Base-by-base conservation (phyloP, 1,284 basidiomycete genomes). In the Ceratobasidium sp. region DNA sequence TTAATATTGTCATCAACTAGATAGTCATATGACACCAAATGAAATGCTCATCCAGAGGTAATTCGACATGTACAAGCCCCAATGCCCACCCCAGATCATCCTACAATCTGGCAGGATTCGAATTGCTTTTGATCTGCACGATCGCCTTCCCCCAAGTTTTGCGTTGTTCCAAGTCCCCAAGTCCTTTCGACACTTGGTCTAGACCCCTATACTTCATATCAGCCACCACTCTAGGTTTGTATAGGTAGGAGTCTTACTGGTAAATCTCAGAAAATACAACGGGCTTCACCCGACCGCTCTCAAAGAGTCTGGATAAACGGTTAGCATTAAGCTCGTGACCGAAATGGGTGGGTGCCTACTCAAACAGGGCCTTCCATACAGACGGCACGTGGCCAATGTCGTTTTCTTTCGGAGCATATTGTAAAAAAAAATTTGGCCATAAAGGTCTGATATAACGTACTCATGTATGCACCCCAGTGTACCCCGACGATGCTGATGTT, bases 141-240 rank as follows among this genome's bases (percentile, higher is more conserved):
- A 97, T 84, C 0, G 87, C 92, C 80, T 98, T 98, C 0, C 96
- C 97, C 93, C 94, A 98, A 1, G 95, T 97, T 82, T 94, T 89
- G 73, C 97, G 84, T 69, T 85, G 84, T 0, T 82, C 89, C 12
- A 98, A 82, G 3, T 87, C 87, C 39, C 83, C 83, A 12, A 98
- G 83, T 0, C 94, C 96, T 0, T 88, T 85, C 9, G 82, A 80
- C 4, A 91, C 78, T 28, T 80, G 81, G 23, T 88, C 87, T 4
- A 93, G 79, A 0, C 87, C 65, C 65, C 65, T 69, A 57, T 52
- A 45, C 43, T 58, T 10, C 39, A 8, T n/a, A n/a, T n/a, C n/a
- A 46, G 32, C 52, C 60, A 52, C 32, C 10, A 61, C 16, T 16
- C 32, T 12, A 21, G 3, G 53, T 28, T 52, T 18, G 23, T 23